Evolutionary conservation across 176 grass and related monocot genomes (phyloP).

Genomic region (Oryza glaberrima): DNA sequence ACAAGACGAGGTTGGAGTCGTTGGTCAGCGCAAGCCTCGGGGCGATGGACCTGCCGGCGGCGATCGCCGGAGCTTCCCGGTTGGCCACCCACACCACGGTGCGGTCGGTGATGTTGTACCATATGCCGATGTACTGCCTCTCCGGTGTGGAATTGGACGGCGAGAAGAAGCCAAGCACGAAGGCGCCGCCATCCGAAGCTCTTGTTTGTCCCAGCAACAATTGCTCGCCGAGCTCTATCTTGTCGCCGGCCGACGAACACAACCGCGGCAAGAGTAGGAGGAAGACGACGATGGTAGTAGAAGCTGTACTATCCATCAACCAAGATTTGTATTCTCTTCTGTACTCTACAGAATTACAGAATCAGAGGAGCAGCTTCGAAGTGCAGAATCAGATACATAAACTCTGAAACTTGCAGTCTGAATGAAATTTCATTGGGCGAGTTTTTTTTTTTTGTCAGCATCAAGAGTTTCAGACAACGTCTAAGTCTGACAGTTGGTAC

Average conservation of each 20-base stretch:
- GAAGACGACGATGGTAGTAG: neutral
- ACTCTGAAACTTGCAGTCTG: neutral
- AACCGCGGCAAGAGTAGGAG: slow-evolving; percentile 11
- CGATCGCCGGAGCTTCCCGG: neutral
- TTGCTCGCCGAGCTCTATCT: slow-evolving; percentile 17
- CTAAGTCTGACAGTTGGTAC: neutral
- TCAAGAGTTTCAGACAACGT: neutral
- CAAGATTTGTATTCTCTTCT: neutral
- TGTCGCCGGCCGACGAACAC: slow-evolving; percentile 24
- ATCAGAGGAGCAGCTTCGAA: neutral
- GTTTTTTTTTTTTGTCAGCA: neutral
- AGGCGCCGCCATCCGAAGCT: slow-evolving; percentile 19
- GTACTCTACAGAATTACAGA: neutral
- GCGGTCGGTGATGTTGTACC: slow-evolving; percentile 15
- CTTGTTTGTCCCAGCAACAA: neutral
- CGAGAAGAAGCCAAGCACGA: slow-evolving; percentile 33
- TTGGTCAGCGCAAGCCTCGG: neutral
- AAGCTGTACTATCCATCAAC: slow-evolving; percentile 28
- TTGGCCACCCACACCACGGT: slow-evolving; percentile 41
- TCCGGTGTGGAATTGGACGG: neutral
- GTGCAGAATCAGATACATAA: neutral
- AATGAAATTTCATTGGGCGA: neutral
- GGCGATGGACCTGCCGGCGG: neutral
- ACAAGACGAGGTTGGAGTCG: slow-evolving; percentile 21
- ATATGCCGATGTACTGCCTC: slow-evolving; percentile 25